Evolutionary conservation across 2,329 filamentous ascomycete species (phyloP).

Genomic region (Botrytis paeoniae): DNA sequence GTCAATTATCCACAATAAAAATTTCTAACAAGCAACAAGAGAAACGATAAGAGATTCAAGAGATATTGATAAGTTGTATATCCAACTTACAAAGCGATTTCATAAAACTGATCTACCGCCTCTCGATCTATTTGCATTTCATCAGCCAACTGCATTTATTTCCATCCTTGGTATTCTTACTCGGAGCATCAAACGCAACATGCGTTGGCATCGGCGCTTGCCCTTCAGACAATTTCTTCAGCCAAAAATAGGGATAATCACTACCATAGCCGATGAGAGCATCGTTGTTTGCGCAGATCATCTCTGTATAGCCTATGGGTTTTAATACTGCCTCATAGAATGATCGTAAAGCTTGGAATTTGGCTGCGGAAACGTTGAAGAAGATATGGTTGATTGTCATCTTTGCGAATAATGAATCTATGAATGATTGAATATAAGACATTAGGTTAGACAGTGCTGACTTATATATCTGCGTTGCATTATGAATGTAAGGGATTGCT

Average conservation of each 20-base stretch:
- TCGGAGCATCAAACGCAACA: neutral
- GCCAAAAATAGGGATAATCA: neutral
- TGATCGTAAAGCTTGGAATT: neutral
- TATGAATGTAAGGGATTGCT: no score
- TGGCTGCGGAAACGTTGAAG: neutral
- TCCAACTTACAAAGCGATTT: neutral
- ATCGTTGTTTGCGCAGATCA: neutral
- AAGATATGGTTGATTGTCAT: neutral
- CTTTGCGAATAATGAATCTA: neutral
- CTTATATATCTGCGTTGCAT: no score
- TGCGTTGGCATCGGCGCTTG: neutral
- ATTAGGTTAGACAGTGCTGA: no score
- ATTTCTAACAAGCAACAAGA: neutral
- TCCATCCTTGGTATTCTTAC: neutral
- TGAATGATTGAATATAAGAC: neutral
- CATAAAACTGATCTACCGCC: neutral
- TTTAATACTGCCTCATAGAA: neutral
- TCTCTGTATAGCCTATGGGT: neutral
- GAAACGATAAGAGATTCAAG: fast-evolving
- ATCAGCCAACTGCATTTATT: neutral
- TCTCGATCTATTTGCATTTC: neutral
- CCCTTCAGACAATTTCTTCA: neutral
- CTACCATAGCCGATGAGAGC: neutral
- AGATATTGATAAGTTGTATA: fast-evolving
- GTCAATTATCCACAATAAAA: neutral